phyloP scores from a whole-genome alignment of 2,329 filamentous ascomycete genomes.

The Fusarium musae region DNA sequence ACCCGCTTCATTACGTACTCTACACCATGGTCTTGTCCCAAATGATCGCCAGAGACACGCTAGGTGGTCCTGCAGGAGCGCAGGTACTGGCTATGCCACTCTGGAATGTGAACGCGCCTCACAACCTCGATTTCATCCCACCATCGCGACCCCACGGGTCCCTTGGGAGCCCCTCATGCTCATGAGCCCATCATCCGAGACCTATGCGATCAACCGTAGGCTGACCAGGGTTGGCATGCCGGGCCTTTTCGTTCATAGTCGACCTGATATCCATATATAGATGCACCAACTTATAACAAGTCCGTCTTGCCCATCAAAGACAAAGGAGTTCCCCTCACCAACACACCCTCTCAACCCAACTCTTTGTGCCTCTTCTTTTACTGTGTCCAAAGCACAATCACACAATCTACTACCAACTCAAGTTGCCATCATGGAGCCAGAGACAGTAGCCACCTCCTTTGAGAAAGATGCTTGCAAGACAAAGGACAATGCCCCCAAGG shows the following conservation, averaged over 20 bases:
- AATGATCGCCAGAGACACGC: slow-evolving; percentile 38
- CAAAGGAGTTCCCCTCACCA: slow-evolving; percentile 25
- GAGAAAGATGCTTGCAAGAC: slow-evolving; percentile 42
- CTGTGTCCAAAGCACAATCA: background rate
- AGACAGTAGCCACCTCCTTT: slow-evolving; percentile 41
- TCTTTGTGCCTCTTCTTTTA: slow-evolving; percentile 29
- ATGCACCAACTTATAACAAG: slow-evolving; percentile 38
- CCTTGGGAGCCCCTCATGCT: slow-evolving; percentile 29
- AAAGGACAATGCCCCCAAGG: slow-evolving; percentile 38
- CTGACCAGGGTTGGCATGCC: slow-evolving; percentile 32
- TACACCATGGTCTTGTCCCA: slow-evolving; percentile 25
- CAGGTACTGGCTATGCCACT: slow-evolving; percentile 40
- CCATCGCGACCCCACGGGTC: slow-evolving; percentile 31
- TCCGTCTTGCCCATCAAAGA: slow-evolving; percentile 21
- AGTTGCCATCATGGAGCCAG: slow-evolving; percentile 37
- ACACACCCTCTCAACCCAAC: slow-evolving; percentile 21
- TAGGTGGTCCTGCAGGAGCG: slow-evolving; percentile 36
- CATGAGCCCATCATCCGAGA: slow-evolving; percentile 21
- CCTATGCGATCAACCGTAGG: slow-evolving; percentile 29
- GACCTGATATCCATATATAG: slow-evolving; percentile 26
- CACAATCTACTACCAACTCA: background rate
- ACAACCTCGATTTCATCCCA: slow-evolving; percentile 43
- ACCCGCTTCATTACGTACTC: slow-evolving; percentile 44
- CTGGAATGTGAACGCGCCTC: slow-evolving; percentile 43
- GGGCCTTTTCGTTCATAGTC: slow-evolving; percentile 20